Evolutionary conservation across 1,284 basidiomycete species (phyloP).

Genomic region (Schizophyllum amplum): DNA sequence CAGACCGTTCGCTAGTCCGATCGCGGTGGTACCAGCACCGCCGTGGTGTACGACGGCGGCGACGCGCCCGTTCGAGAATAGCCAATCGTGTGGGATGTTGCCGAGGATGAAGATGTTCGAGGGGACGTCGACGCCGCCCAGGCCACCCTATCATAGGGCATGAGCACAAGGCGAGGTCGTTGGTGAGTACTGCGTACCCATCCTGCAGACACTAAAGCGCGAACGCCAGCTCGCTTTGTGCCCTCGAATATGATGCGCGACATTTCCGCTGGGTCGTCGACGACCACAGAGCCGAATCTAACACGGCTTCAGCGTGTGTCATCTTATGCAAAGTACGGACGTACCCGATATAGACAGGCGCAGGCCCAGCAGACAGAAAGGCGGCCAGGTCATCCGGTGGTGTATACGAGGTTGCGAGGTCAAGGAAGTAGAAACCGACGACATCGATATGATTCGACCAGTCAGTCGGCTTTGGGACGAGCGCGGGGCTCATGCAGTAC

Average conservation of each 20-base stretch:
- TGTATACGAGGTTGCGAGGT: constrained; percentile 35
- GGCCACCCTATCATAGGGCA: neutral
- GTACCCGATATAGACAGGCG: constrained; percentile 48
- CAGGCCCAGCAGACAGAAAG: constrained; percentile 42
- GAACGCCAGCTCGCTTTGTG: constrained; percentile 40
- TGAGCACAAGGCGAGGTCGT: neutral
- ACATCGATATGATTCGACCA: constrained; percentile 59
- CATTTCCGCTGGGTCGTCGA: constrained; percentile 51
- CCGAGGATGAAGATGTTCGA: constrained; percentile 48
- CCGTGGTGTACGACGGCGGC: constrained; percentile 64
- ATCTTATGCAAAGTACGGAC: no score
- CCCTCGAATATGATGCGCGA: constrained; percentile 48
- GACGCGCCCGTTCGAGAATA: constrained; percentile 45
- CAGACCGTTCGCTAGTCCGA: constrained; percentile 50
- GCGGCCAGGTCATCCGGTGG: constrained; percentile 37
- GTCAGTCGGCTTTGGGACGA: constrained; percentile 58
- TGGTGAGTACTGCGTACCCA: constrained; percentile 28
- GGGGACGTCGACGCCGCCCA: neutral
- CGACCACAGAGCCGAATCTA: constrained; percentile 55
- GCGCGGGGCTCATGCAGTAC: constrained; percentile 58
- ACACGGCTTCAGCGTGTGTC: no score
- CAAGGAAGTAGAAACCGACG: constrained; percentile 57
- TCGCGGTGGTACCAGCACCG: constrained; percentile 60
- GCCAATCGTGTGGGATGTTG: constrained; percentile 66
- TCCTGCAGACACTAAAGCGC: constrained; percentile 55